Conservation (phyloP, 768 basidiomycete genomes). For the Lentinula sp. region DNA sequence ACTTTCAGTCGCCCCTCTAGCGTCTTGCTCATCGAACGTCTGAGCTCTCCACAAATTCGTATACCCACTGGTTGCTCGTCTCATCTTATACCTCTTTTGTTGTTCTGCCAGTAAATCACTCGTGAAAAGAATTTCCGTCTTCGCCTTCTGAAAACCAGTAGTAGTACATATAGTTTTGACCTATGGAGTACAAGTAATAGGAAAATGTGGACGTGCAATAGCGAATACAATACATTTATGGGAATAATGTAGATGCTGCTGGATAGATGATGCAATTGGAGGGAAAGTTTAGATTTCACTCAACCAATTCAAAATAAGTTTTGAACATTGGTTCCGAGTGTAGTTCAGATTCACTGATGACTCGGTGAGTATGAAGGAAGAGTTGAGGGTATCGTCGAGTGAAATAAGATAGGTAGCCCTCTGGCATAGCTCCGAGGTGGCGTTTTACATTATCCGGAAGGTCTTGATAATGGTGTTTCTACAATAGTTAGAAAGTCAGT, state of each 20-base stretch:
- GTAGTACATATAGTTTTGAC: not conserved
- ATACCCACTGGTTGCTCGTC: no score
- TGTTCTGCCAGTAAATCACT: no score
- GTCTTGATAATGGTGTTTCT: constrained; percentile 51
- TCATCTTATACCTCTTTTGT: no score
- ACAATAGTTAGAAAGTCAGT: not conserved
- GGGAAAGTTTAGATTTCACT: constrained; percentile 16
- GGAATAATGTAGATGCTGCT: not conserved
- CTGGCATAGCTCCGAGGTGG: constrained; percentile 85
- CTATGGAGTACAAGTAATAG: not conserved
- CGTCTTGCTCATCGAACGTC: no score
- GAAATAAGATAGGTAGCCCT: constrained; percentile 90
- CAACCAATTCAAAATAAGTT: constrained; percentile 75
- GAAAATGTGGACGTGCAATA: not conserved
- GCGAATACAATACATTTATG: not conserved
- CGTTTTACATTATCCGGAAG: constrained; percentile 87
- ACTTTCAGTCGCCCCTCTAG: no score
- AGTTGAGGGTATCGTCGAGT: constrained; percentile 87
- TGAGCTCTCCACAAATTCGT: no score
- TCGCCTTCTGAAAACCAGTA: no score
- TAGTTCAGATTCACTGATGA: constrained; percentile 67
- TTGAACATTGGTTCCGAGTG: constrained; percentile 87
- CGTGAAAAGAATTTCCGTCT: no score
- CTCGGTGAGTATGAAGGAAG: constrained; percentile 89
- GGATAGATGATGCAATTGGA: not conserved